phyloP scores from a whole-genome alignment of 306 rosid species.

The Crataegus laevigata region DNA sequence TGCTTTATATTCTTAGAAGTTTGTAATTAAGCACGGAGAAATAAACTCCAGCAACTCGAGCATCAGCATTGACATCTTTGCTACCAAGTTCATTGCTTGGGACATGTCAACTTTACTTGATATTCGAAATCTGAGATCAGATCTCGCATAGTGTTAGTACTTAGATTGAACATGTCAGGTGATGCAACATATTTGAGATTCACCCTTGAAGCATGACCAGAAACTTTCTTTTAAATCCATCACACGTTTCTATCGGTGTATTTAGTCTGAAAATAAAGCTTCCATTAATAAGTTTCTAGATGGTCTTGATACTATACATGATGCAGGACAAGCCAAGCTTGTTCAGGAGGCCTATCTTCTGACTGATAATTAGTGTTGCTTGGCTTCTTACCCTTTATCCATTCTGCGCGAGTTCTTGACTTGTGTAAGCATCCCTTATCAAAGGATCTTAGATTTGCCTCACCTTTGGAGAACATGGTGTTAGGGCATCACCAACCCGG shows the following conservation, averaged over 20 bases:
- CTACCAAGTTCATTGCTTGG: neutral
- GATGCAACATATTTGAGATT: neutral
- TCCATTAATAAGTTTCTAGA: neutral
- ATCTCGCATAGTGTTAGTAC: neutral
- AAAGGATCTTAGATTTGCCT: neutral
- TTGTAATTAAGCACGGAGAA: no score
- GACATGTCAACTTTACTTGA: neutral
- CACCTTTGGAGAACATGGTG: neutral
- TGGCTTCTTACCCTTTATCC: neutral
- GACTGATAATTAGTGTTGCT: neutral
- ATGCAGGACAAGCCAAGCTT: neutral
- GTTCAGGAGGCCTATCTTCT: neutral
- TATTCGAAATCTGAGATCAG: neutral
- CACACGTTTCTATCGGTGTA: neutral
- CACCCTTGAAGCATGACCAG: neutral
- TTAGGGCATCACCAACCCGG: neutral
- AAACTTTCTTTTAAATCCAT: neutral
- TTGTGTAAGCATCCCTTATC: neutral
- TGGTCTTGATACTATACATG: neutral
- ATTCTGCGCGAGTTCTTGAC: neutral
- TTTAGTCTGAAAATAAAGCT: neutral
- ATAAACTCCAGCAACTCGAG: neutral
- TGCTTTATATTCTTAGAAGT: no score
- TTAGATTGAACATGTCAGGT: neutral
- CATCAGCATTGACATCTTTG: neutral